These are phyloP conservation scores for Isatis tinctoria DNA, from an alignment of 345 rosid genomes.

Conservation along the genomic window DNA sequence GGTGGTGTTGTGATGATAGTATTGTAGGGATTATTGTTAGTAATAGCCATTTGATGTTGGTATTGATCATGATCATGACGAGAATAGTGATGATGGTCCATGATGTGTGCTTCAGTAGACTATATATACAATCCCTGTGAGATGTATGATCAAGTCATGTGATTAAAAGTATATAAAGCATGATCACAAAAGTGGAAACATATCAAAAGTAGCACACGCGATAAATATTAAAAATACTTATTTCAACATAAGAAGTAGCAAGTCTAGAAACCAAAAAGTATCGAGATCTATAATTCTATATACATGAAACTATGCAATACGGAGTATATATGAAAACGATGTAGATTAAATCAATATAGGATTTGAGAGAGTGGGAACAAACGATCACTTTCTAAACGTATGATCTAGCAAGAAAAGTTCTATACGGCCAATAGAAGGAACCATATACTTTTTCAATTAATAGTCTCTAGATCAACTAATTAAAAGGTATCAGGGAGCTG, in stretches of 20 bases:
- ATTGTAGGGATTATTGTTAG: slow-evolving; percentile 20
- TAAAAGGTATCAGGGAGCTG: slow-evolving; percentile 14
- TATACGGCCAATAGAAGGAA: neutral
- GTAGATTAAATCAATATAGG: neutral
- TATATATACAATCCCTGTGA: slow-evolving; percentile 21
- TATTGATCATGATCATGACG: slow-evolving; percentile 24
- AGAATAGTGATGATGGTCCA: slow-evolving; percentile 25
- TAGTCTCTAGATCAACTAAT: slow-evolving; percentile 1
- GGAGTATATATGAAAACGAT: neutral
- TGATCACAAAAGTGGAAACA: slow-evolving; percentile 10
- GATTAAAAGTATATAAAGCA: neutral
- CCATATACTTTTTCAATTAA: neutral
- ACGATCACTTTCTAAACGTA: slow-evolving; percentile 26
- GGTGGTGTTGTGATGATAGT: slow-evolving; percentile 15
- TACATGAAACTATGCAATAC: slow-evolving; percentile 1
- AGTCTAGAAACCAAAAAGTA: slow-evolving; percentile 5
- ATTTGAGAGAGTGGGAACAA: slow-evolving; percentile 26
- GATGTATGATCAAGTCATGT: slow-evolving; percentile 11
- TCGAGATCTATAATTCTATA: neutral
- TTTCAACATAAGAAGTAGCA: neutral
- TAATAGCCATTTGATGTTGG: slow-evolving; percentile 12
- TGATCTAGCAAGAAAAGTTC: slow-evolving; percentile 1
- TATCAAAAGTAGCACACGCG: neutral
- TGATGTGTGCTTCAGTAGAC: slow-evolving; percentile 6
- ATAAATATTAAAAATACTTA: neutral